Base-by-base conservation (phyloP, 345 rosid species). In the Turritis glabra region DNA sequence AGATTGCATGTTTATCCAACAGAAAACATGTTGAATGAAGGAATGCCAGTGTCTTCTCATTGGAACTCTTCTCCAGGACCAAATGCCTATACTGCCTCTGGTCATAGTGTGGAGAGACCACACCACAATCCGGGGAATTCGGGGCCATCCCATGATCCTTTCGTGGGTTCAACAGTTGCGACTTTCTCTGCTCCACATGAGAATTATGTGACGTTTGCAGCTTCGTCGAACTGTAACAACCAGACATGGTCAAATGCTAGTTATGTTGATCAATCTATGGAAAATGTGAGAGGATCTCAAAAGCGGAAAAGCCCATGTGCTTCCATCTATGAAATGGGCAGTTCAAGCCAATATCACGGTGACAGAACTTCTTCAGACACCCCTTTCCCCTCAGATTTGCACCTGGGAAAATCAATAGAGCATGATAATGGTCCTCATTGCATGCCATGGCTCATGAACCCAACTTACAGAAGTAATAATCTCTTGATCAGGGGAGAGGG, bases 301-400 rank as follows among this genome's bases (percentile, higher is more conserved):
- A 93, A 93, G 85, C 62, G 98, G 43, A 93, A 93, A 80, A 85
- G 84, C 71, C 97, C 90, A 19, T 88, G 82, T 44, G 76, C 90
- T 47, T 79, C 92, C 65, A 85, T 82, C 37, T 85, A 83, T 70
- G 97, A 93, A 75, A 83, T 86, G 52, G 91, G 92, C 57, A 86
- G 90, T 79, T 77, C 88, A 64, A 89, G 92, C 84, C 84, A 87
- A 82, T 84, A 81, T 70, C 75, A 76, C 30, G 67, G 78, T 44
- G 89, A 82, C 17, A 90, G 87, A 73, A 79, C 85, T 80, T 89
- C 93, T 81, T 84, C 96, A 52, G 89, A 84, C 79, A 58, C 85
- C 50, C 85, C 84, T 41, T 68, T 75, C 27, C 67, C 87, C 38
- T 70, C 83, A 43, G 97, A 87, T 23, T 60, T 78, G 27, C 84